Conservation (phyloP, 208 protist species). For the Trypanosomatidae sp. region DNA sequence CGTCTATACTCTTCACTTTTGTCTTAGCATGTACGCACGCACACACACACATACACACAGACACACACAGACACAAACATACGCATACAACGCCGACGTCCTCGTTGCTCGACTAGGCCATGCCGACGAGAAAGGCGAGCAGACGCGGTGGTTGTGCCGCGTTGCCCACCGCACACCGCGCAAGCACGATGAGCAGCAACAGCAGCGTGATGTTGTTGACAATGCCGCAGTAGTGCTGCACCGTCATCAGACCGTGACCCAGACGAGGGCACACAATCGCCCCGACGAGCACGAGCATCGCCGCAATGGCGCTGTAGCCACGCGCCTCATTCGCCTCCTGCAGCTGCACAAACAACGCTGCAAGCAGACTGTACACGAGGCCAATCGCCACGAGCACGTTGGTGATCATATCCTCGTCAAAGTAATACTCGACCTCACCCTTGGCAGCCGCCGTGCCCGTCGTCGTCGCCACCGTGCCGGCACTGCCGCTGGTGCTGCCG, state of each 20-base stretch:
- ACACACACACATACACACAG: too few species aligned
- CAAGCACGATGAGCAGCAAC: neutral
- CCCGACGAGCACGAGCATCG: slow-evolving; percentile 19
- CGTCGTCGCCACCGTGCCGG: too few species aligned
- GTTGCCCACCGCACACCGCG: neutral
- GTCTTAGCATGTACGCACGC: too few species aligned
- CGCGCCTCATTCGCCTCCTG: slow-evolving; percentile 34
- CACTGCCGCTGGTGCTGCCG: neutral
- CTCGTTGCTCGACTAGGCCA: too few species aligned
- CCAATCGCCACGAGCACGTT: slow-evolving; percentile 20
- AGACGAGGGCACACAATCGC: slow-evolving; percentile 13
- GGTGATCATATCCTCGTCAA: slow-evolving; percentile 25
- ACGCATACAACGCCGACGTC: too few species aligned
- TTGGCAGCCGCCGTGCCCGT: neutral
- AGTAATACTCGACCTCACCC: slow-evolving; percentile 8
- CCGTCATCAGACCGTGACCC: slow-evolving; percentile 1
- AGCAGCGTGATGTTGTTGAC: neutral
- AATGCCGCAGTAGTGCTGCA: slow-evolving; percentile 4
- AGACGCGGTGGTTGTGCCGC: too few species aligned
- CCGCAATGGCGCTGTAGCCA: slow-evolving; percentile 10
- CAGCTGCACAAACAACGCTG: slow-evolving; percentile 11
- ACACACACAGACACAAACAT: too few species aligned
- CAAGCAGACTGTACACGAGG: slow-evolving; percentile 7
- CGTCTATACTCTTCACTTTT: too few species aligned
- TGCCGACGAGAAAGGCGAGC: too few species aligned